Base-by-base conservation (phyloP, 306 rosid genomes). In the Phaseolus lunatus region DNA sequence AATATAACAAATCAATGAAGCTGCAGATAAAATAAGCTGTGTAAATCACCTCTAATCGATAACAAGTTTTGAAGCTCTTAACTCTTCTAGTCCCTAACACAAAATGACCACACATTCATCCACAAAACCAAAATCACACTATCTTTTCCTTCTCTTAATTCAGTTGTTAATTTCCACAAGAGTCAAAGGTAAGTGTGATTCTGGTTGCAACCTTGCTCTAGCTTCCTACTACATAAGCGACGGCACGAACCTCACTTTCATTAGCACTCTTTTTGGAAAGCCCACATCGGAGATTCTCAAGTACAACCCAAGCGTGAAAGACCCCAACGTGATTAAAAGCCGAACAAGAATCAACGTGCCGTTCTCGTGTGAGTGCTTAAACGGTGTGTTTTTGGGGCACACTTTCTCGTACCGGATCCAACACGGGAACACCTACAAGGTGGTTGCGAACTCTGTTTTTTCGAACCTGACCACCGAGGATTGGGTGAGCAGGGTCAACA, bases 301-400 rank as follows among this genome's bases (percentile, higher is more conserved):
- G 20, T 79, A 82, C 92, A 88, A 88, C 58, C 89, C 83, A 13
- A 68, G 35, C 1, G 13, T 89, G 5, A 49, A 13, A 2, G 75
- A 9, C 78, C 12, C 71, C 0, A 75, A 92, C 59, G 11, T 0
- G 7, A 27, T 86, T 63, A 1, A 0, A 1, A 26, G 43, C 3
- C 58, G 56, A 4, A 67, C 78, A 0, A 54, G 87, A 23, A 37
- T 91, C 59, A 83, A 79, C 64, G 86, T 91, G 13, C 94, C 97
- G 2, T 89, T 88, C 72, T 70, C 88, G 3, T 91, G 97, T 22
- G 88, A 80, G 0, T 91, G 97, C 75, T 64, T 91, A 47, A 85
- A 84, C 49, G 53, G 75, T 23, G 82, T 15, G 3, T 91, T 89
- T 77, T 16, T 80, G 18, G 91, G 94, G 5, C 91, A 91, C 68